Evolutionary conservation across 2,329 filamentous ascomycete genomes (phyloP).

Genomic region (Penicillium occitanis): DNA sequence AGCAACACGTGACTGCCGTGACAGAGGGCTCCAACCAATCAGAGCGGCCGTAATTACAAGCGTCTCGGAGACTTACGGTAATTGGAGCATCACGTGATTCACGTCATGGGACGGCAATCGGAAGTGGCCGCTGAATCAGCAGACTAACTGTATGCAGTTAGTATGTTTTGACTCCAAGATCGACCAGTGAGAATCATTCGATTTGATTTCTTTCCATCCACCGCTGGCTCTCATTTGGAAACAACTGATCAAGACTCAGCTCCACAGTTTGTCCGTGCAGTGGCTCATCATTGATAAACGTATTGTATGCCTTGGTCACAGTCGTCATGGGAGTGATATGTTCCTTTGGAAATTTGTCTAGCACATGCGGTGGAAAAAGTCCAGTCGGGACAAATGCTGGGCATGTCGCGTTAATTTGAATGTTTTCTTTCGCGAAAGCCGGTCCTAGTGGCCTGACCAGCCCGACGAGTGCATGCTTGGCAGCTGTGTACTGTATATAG

Average conservation of each 20-base stretch:
- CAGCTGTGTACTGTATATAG: not conserved
- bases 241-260: not conserved
- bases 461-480: not conserved
- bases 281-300: not conserved
- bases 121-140: not conserved
- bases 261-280: not conserved
- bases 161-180: not conserved
- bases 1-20: constrained; percentile 8
- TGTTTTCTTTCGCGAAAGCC: not conserved
- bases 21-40: not conserved
- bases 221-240: not conserved
- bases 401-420: not conserved
- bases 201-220: constrained; percentile 3
- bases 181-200: not conserved
- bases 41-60: constrained; percentile 11
- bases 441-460: not conserved
- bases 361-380: not conserved
- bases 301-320: not conserved
- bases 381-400: not conserved
- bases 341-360: not conserved
- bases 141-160: not conserved
- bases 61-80: constrained; percentile 22
- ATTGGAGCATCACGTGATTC: constrained; percentile 12
- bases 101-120: constrained; percentile 9
- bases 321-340: not conserved